Base-by-base conservation (phyloP, 345 rosid genomes). In the Sisymbrium altissimum region DNA sequence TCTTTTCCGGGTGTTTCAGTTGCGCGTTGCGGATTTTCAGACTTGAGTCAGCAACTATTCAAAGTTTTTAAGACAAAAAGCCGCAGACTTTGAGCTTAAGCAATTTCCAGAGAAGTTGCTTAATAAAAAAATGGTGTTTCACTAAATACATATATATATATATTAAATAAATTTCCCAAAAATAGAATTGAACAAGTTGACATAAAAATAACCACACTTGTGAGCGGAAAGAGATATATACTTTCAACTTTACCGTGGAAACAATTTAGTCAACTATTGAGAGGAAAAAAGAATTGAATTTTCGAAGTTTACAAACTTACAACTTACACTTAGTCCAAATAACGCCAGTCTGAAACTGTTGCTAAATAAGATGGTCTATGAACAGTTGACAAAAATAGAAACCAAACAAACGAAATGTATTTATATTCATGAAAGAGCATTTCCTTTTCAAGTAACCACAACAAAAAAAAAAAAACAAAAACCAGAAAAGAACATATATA, bases 31-130 rank as follows among this genome's bases (percentile, higher is more conserved):
- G 52, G 53, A 66, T 38, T 27, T 39, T 49, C 21, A 64, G 80
- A 71, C 77, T 77, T 65, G 56, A 76, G 80, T 77, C 80, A 58
- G 72, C 80, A 77, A 57, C 68, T 58, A 66, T 71, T 77, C 77
- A 71, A 71, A 65, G 80, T 55, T 58, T 33, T n/a, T 21, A 46
- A 46, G 76, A 58, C 76, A 61, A 41, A 53, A 71, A 56, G 62
- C 32, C 46, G 71, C 48, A 56, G 68, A 71, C 76, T 71, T 56
- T 70, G 54, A 50, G 80, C 72, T 66, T 57, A 77, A 77, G 80
- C 72, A 3, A 65, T 76, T 76, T 64, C 63, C 48, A 11, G 39
- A 63, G 50, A 69, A 57, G 52, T 27, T 70, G 75, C 75, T 63
- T 62, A 33, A 23, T 67, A 23, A n/a, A 76, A 69, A 25, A n/a